phyloP scores from a whole-genome alignment of 768 basidiomycete genomes.

The Amanita muscaria region DNA sequence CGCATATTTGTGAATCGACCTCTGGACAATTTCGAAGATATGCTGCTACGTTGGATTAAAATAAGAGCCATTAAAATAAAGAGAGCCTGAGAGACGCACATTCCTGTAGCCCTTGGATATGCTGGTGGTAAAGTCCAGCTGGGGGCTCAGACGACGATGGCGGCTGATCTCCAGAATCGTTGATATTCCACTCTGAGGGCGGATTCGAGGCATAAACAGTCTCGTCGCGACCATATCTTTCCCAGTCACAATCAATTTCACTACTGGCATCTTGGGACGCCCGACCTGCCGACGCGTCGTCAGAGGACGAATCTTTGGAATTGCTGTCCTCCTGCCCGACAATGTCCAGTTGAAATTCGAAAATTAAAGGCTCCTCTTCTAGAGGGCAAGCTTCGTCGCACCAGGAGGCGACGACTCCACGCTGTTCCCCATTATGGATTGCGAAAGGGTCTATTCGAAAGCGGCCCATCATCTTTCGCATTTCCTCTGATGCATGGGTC shows the following conservation, averaged over 20 bases:
- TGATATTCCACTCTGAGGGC: constrained; percentile 1
- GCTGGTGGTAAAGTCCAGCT: neutral
- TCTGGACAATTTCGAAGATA: constrained; percentile 2
- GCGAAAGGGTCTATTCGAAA: constrained; percentile 74
- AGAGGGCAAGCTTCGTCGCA: constrained; percentile 49
- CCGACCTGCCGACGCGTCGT: neutral
- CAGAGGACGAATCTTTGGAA: neutral
- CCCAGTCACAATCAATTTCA: neutral
- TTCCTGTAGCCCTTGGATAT: neutral
- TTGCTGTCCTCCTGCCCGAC: constrained; percentile 6
- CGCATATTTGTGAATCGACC: neutral
- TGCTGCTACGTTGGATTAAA: neutral
- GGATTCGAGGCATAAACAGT: neutral
- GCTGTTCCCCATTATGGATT: constrained; percentile 43
- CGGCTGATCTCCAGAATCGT: neutral
- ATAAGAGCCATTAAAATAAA: neutral
- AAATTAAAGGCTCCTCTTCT: constrained; percentile 48
- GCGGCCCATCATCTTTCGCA: constrained; percentile 71
- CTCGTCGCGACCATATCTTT: neutral
- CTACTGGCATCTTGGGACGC: neutral
- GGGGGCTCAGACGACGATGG: neutral
- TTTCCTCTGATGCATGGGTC: constrained; percentile 59
- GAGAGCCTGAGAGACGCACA: neutral
- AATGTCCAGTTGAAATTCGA: constrained; percentile 57
- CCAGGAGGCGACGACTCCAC: constrained; percentile 32